Evolutionary conservation across 148 eudicot species (phyloP).

Genomic region (Amaranthus cruentus): DNA sequence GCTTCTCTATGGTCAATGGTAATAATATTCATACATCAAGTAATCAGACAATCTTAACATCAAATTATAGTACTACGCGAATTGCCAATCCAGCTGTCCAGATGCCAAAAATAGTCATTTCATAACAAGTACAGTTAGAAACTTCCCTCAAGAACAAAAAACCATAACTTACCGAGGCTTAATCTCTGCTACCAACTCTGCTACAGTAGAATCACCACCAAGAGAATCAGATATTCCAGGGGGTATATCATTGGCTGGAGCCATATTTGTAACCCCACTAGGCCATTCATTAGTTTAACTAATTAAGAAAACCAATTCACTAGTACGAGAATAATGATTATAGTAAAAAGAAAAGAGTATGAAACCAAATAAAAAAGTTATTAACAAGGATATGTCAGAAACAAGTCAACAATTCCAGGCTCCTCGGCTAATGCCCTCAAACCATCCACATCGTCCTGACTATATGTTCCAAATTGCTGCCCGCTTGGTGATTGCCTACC

Average conservation of each 20-base stretch:
- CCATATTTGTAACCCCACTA: constrained; percentile 54
- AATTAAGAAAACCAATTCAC: constrained; percentile 44
- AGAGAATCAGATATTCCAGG: constrained; percentile 47
- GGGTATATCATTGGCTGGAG: constrained; percentile 52
- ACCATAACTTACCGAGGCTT: constrained; percentile 77
- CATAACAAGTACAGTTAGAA: constrained; percentile 9
- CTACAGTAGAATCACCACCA: constrained; percentile 50
- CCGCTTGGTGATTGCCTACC: constrained; percentile 77
- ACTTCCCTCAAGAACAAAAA: not conserved
- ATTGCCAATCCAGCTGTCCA: not conserved
- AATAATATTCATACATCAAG: constrained; percentile 7
- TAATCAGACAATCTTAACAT: not conserved
- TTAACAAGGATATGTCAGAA: constrained; percentile 83
- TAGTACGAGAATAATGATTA: not conserved
- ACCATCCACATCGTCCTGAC: constrained; percentile 91
- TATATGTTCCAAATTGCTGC: constrained; percentile 75
- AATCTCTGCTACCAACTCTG: constrained; percentile 81
- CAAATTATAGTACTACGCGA: not conserved
- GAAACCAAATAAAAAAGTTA: not conserved
- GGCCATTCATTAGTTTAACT: constrained; percentile 92
- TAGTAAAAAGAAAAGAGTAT: not conserved
- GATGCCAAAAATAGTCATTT: not conserved
- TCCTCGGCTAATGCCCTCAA: constrained; percentile 91
- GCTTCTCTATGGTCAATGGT: not conserved
- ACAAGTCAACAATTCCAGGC: constrained; percentile 69